Percentiles rank a stretch among this genome's conserved stretches.
These are phyloP conservation scores for Hypoxylon sp. DNA, from an alignment of 2,329 filamentous ascomycete genomes.

Conservation along the genomic window DNA sequence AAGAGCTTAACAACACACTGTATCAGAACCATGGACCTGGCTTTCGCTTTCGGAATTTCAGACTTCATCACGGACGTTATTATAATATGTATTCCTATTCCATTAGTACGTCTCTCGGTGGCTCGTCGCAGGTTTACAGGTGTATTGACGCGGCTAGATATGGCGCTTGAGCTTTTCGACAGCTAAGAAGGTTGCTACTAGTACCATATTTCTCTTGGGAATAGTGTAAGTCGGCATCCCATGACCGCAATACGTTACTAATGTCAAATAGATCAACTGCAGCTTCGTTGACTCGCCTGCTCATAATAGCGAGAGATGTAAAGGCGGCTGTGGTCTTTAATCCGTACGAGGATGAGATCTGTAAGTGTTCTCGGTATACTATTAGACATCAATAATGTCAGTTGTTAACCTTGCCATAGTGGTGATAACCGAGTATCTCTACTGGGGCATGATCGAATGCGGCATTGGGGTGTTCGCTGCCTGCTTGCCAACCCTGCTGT, in stretches of 20 bases:
- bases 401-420: constrained; percentile 12
- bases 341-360: constrained; percentile 26
- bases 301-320: constrained; percentile 21
- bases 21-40: not conserved
- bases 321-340: constrained; percentile 13
- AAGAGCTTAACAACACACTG: constrained; percentile 14
- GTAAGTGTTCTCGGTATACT: not conserved
- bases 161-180: constrained; percentile 36
- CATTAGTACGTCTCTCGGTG: constrained; percentile 26
- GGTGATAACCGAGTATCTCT: constrained; percentile 28
- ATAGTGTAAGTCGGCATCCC: constrained; percentile 28
- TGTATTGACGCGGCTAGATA: constrained; percentile 26
- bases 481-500: constrained; percentile 35
- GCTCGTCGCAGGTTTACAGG: not conserved
- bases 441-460: constrained; percentile 42
- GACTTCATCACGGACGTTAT: constrained; percentile 33
- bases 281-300: constrained; percentile 31
- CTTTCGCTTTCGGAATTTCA: constrained; percentile 18
- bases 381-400: no score
- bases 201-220: constrained; percentile 31
- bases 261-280: constrained; percentile 26
- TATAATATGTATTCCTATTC: constrained; percentile 36
- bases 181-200: constrained; percentile 23
- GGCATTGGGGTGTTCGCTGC: constrained; percentile 35
- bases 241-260: not conserved